These are phyloP conservation scores for Tuber borchii DNA, from an alignment of 495 filamentous ascomycete species.

Conservation along the genomic window DNA sequence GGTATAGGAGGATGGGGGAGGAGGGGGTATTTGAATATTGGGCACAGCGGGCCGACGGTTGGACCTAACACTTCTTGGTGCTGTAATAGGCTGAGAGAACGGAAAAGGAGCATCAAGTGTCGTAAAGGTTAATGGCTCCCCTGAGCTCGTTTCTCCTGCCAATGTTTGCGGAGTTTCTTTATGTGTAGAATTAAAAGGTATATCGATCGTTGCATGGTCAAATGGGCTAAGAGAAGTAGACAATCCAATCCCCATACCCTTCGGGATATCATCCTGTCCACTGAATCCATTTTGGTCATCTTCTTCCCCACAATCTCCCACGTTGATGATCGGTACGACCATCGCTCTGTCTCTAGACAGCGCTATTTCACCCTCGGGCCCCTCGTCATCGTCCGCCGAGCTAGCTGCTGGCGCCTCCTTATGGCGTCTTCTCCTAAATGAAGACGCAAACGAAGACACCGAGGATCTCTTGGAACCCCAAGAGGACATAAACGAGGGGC, in stretches of 20 bases:
- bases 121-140: constrained; percentile 20
- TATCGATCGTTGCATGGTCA: constrained; percentile 10
- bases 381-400: constrained; percentile 3
- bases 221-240: constrained; percentile 24
- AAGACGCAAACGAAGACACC: constrained; percentile 30
- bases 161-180: constrained; percentile 15
- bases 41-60: constrained; percentile 28
- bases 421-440: constrained; percentile 17
- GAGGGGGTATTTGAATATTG: constrained; percentile 23
- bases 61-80: constrained; percentile 14
- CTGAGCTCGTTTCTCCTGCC: constrained; percentile 11
- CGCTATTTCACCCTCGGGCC: constrained; percentile 6
- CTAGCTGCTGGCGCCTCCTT: constrained; percentile 14
- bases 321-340: constrained; percentile 20
- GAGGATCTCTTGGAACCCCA: constrained; percentile 33
- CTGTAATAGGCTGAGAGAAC: constrained; percentile 23
- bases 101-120: constrained; percentile 29
- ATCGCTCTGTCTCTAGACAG: not conserved
- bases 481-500: constrained; percentile 27
- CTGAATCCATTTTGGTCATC: constrained; percentile 13
- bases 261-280: constrained; percentile 10
- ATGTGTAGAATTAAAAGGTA: constrained; percentile 11
- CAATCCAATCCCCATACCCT: constrained; percentile 13
- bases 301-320: constrained; percentile 20
- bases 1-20: constrained; percentile 4